Percentiles rank a stretch among this genome's conserved stretches.
Evolutionary conservation across 768 basidiomycete genomes (phyloP).

Genomic region (Xerocomellus amylosporus): DNA sequence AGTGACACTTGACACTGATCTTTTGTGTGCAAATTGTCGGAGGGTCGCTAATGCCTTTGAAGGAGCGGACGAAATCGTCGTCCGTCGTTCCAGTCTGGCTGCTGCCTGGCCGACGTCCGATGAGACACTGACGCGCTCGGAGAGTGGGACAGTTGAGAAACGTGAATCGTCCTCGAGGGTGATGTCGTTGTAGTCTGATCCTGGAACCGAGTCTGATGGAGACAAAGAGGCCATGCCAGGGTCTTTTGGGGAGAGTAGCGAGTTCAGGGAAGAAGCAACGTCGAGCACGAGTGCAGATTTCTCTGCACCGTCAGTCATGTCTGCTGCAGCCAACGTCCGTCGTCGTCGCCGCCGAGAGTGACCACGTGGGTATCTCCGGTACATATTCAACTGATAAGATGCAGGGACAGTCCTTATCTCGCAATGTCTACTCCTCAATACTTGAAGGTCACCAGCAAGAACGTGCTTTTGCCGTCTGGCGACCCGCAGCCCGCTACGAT

Average conservation of each 20-base stretch:
- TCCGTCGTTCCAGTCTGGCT: slow-evolving; percentile 26
- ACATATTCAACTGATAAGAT: not conserved
- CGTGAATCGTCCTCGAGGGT: slow-evolving; percentile 42
- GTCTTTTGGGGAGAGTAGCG: slow-evolving; percentile 50
- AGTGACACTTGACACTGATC: slow-evolving; percentile 58
- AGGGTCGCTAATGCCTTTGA: slow-evolving; percentile 19
- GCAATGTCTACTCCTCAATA: slow-evolving; percentile 12
- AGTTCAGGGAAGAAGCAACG: slow-evolving; percentile 37
- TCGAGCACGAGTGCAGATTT: slow-evolving; percentile 12
- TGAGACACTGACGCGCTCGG: slow-evolving; percentile 34
- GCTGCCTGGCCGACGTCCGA: slow-evolving; percentile 25
- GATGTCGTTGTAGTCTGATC: slow-evolving; percentile 66
- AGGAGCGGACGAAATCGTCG: slow-evolving; percentile 29
- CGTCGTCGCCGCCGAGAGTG: slow-evolving; percentile 1
- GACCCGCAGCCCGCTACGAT: slow-evolving; percentile 63
- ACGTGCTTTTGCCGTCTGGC: slow-evolving; percentile 53
- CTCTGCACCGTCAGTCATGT: slow-evolving; percentile 20
- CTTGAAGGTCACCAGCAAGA: slow-evolving; percentile 50
- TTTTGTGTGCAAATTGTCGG: slow-evolving; percentile 49
- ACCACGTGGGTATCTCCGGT: slow-evolving; percentile 6
- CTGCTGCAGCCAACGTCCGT: not conserved
- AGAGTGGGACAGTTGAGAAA: slow-evolving; percentile 52
- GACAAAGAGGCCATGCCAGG: slow-evolving; percentile 29
- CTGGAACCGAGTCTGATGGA: slow-evolving; percentile 45
- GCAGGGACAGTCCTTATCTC: not conserved